Evolutionary conservation across 2,329 filamentous ascomycete genomes (phyloP), one percentile per base, ranked within the genome.

Genomic region (Colletotrichum filicis): DNA sequence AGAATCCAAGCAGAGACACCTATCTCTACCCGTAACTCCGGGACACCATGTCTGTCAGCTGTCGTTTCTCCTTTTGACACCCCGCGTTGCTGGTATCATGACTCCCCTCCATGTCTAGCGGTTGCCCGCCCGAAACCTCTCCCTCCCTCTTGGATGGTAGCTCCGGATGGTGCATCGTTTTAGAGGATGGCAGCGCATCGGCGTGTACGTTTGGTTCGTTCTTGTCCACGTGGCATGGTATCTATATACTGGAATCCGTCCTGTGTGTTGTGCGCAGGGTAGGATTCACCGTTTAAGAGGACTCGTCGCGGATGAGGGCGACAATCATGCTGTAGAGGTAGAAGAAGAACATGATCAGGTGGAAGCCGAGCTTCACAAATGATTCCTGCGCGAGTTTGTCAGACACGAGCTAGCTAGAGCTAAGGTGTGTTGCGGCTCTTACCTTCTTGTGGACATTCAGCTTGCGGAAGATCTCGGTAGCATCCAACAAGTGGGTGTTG

Each of bases 281-380:
- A n/a, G 26, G 19, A 28, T n/a, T 59, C 26, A 56, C 22, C 60
- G 22, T 69, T 92, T 92, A 97, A 85, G 95, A 91, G 74, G 93
- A 91, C 87, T 99, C 97, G 84, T 98, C 97, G 81, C 93, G 92
- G 88, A 99, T 99, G 75, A 99, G 90, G 77, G 97, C 96, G 76
- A 98, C 96, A 79, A 97, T 97, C 94, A 97, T 97, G 92, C 94
- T 97, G 91, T 98, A 98, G 70, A 99, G 93, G 87, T 99, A 99
- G 91, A 98, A 99, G 92, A 99, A 99, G 91, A 99, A 99, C 95
- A 99, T 98, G 86, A 99, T 85, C 74, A 99, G 89, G 85, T 99
- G 97, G 90, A 99, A 99, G 69, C 96, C 97, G 56, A 99, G 94
- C 88, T 99, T 99, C 87, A 97, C 92, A 85, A 99, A 99, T 0